These are phyloP conservation scores for Cyclotella choctawhatcheeana DNA, from an alignment of 108 stramenopile genomes.

Conservation along the genomic window DNA sequence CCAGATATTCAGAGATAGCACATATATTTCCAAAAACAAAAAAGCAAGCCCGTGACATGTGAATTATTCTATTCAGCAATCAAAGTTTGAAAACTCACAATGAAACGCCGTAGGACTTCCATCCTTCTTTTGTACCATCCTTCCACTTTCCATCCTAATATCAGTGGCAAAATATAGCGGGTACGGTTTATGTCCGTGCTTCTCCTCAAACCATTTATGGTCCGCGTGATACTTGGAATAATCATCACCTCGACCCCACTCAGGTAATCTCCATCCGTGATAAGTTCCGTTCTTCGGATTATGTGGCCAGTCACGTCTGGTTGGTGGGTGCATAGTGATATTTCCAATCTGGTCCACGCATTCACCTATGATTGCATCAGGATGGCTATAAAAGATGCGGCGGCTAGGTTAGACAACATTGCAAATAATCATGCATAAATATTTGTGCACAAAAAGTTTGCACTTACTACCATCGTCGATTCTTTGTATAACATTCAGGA, in stretches of 20 bases:
- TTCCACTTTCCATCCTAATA: constrained; percentile 24
- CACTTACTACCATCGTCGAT: constrained; percentile 40
- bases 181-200: constrained; percentile 9
- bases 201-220: not conserved
- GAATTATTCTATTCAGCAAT: too few relatives aligned
- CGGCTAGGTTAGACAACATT: too few relatives aligned
- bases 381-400: not conserved
- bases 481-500: constrained; percentile 48
- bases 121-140: not conserved
- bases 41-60: too few relatives aligned
- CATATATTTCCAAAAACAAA: too few relatives aligned
- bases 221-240: constrained; percentile 15
- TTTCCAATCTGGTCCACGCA: constrained; percentile 59
- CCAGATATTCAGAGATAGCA: too few relatives aligned
- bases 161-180: constrained; percentile 42
- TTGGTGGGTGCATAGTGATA: constrained; percentile 24
- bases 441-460: too few relatives aligned
- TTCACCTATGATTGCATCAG: too few relatives aligned
- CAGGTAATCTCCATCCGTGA: constrained; percentile 24
- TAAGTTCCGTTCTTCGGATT: not conserved
- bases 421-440: too few relatives aligned
- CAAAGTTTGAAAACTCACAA: too few relatives aligned
- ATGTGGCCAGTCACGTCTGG: constrained; percentile 20
- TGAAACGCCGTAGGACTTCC: constrained; percentile 47
- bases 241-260: constrained; percentile 20